Base-by-base conservation (phyloP, 768 basidiomycete species). In the Trametes meyenii region DNA sequence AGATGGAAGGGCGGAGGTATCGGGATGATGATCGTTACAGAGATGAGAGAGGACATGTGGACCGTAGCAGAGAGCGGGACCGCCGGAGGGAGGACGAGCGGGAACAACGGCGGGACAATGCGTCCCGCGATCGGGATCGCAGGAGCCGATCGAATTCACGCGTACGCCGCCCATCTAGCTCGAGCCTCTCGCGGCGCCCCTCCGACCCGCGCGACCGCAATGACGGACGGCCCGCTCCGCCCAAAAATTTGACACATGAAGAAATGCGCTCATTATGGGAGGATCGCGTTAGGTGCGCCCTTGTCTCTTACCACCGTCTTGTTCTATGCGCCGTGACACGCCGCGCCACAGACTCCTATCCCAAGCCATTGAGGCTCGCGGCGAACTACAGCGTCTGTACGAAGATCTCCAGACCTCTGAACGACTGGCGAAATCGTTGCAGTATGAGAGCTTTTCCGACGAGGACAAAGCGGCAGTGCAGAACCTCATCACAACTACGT, bases 231-330 rank as follows among this genome's bases (percentile, higher is more conserved):
- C 64, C 54, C 23, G 16, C 35, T 23, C 58, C 56, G 11, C 59
- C 40, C 29, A 72, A 71, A 50, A 71, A 66, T 12, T 42, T 72
- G 19, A 69, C 77, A n/a, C 36, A 69, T 21, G 76, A 75, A 3
- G 77, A 80, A 51, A 77, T 74, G 49, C 71, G 70, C n/a, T 64
- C 59, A 24, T 66, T 73, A 44, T 80, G 79, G 79, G 69, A 74
- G 38, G 72, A 75, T 39, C 78, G 79, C 26, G 70, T 81, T 38
- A 73, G 74, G 79, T 80, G 63, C 46, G 79, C 66, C 33, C 8
- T 39, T 17, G 16, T 52, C 35, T 43, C 29, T 60, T n/a, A 13
- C 8, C 29, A 29, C 24, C 24, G 5, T 26, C 39, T 29, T 21
- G 16, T 11, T 16, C 5, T 29, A 12, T 14, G 39, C 14, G 1